A percentile compares a stretch with the other conserved stretches of the same genome.
These are phyloP conservation scores for Cotoneaster glaucophyllus DNA, from an alignment of 306 rosid genomes.

Conservation along the genomic window DNA sequence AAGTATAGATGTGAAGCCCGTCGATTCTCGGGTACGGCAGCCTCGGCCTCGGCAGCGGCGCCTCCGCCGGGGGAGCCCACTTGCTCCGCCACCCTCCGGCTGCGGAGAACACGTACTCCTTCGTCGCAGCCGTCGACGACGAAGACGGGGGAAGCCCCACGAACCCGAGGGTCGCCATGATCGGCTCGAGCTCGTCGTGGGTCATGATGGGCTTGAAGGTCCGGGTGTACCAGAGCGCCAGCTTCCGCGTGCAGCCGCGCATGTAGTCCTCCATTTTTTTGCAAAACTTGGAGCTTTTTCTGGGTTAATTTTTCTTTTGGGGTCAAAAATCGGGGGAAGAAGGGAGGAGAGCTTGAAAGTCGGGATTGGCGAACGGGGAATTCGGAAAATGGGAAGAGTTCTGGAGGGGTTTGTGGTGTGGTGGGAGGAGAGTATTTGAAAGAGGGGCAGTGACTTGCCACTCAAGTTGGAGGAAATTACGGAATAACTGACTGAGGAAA, in stretches of 20 bases:
- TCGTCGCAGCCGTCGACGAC: background rate
- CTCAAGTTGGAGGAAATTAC: background rate
- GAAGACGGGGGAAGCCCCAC: constrained; percentile 27
- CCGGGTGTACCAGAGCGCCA: constrained; percentile 45
- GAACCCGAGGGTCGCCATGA: constrained; percentile 47
- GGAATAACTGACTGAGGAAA: background rate
- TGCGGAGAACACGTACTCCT: constrained; percentile 35
- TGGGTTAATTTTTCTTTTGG: background rate
- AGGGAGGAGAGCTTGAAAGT: background rate
- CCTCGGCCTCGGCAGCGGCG: constrained; percentile 33
- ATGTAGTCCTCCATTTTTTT: constrained; percentile 32
- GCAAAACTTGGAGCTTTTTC: background rate
- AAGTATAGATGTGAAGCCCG: constrained; percentile 47
- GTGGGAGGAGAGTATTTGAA: constrained; percentile 2
- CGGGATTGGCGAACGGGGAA: background rate
- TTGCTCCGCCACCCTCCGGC: constrained; percentile 22
- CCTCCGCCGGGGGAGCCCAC: background rate
- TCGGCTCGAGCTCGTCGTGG: constrained; percentile 55
- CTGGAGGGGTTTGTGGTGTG: constrained; percentile 6
- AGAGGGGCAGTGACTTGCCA: background rate
- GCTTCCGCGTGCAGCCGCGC: constrained; percentile 32
- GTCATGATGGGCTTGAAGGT: constrained; percentile 53
- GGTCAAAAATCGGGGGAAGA: background rate
- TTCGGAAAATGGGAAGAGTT: background rate
- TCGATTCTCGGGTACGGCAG: constrained; percentile 48